These are phyloP conservation scores for Tylopilus orsonianus DNA, from an alignment of 1,284 basidiomycete genomes.

Conservation along the genomic window DNA sequence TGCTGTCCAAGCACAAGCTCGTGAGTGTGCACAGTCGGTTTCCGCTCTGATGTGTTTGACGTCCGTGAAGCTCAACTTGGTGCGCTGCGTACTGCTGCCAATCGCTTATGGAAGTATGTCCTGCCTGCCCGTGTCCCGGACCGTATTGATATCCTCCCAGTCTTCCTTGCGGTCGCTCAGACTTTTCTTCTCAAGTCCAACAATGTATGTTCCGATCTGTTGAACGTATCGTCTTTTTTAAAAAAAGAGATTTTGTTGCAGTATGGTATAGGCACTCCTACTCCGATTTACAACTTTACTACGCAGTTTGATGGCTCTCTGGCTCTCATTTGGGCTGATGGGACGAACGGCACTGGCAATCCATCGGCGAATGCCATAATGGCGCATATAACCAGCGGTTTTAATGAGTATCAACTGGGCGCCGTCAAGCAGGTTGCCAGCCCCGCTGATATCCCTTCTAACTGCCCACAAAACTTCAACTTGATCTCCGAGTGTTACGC, in stretches of 20 bases:
- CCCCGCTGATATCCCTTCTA: slow-evolving; percentile 48
- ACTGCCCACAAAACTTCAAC: slow-evolving; percentile 76
- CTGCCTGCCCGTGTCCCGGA: not conserved
- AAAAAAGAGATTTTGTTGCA: slow-evolving; percentile 34
- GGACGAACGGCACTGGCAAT: slow-evolving; percentile 49
- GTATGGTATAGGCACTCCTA: slow-evolving; percentile 65
- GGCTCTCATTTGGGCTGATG: slow-evolving; percentile 65
- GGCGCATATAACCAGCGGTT: slow-evolving; percentile 49
- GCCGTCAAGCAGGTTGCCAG: slow-evolving; percentile 49
- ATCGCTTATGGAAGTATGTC: slow-evolving; percentile 54
- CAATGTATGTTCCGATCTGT: slow-evolving; percentile 23
- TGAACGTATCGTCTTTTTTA: slow-evolving; percentile 2
- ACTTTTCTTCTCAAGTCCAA: slow-evolving; percentile 53
- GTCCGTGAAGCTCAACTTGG: slow-evolving; percentile 51
- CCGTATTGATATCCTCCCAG: slow-evolving; percentile 17
- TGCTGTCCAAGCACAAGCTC: slow-evolving; percentile 60
- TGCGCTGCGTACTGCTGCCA: slow-evolving; percentile 68
- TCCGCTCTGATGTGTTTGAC: slow-evolving; percentile 14
- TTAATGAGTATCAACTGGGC: slow-evolving; percentile 43
- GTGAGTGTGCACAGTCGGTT: slow-evolving; percentile 41
- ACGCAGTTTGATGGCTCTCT: slow-evolving; percentile 51
- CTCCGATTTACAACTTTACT: slow-evolving; percentile 49
- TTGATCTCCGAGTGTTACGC: slow-evolving; percentile 70
- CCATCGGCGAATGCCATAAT: slow-evolving; percentile 60
- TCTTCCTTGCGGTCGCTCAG: slow-evolving; percentile 67